Evolutionary conservation across 2,329 filamentous ascomycete genomes (phyloP), one percentile per base, ranked within the genome.

Genomic region (Talaromyces pinophilus): DNA sequence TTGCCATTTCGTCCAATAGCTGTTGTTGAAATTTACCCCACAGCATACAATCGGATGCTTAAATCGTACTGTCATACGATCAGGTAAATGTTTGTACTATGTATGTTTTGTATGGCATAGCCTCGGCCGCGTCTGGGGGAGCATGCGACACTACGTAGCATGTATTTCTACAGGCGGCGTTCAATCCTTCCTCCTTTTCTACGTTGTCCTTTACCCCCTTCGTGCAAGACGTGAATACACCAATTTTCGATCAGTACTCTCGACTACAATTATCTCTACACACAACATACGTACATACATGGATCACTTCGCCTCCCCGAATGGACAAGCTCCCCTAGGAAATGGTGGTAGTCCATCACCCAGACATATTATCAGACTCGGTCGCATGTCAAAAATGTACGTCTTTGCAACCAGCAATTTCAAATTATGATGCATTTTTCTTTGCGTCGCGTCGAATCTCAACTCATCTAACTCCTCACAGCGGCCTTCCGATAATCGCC

Each of bases 371-470:
- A 38, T 67, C 46, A 59, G 62, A 62, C 46, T 67, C 5, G 65
- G 65, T 44, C 65, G 65, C 6, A 25, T 63, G 10, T 59, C 65
- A 19, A 67, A 67, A 59, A 67, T 67, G 65, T 67, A 67, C 8
- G 65, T 67, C 25, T 59, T 48, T 33, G 5, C 33, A 35, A 19
- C n/a, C 5, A n/a, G 2, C 28, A 15, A 42, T 5, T 44, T 2
- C 19, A 19, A 13, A 25, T 5, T 3, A 2, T 13, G 6, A 25
- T 33, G 10, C 40, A 35, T 19, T 72, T 80, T 33, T 79, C 78
- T 22, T 5, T 57, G n/a, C 11, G n/a, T 57, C 11, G 28, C 28
- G 30, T 67, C 40, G 30, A 59, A 22, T 54, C 3, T 52, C 25
- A 28, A 30, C 15, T 54, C 48, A 30, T 54, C 17, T 67, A 28